Evolutionary conservation across 192 early-diverging fungal species (phyloP).

Genomic region (Coemansia sp.): DNA sequence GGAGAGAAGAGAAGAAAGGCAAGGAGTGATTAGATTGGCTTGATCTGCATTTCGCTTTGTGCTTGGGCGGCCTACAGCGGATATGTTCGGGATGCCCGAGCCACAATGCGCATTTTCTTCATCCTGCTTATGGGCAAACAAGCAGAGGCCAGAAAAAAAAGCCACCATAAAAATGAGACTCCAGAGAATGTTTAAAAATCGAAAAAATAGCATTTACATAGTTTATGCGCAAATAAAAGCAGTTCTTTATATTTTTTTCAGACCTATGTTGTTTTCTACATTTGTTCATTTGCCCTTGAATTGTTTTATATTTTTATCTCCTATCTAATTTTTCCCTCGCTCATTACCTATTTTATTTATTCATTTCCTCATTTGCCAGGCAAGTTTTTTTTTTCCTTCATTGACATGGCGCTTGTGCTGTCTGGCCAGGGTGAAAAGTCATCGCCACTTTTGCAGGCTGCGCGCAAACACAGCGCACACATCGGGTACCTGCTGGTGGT

Average conservation of each 20-base stretch:
- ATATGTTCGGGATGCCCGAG: too few relatives aligned
- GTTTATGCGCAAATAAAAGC: too few relatives aligned
- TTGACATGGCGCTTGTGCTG: constrained; percentile 44
- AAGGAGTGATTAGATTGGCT: too few relatives aligned
- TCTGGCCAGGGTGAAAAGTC: constrained; percentile 52
- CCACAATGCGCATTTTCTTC: constrained; percentile 3
- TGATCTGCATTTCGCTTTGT: too few relatives aligned
- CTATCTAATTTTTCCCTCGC: background rate
- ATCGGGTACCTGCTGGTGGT: constrained; percentile 60
- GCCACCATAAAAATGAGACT: background rate
- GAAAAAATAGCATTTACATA: background rate
- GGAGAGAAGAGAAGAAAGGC: too few relatives aligned
- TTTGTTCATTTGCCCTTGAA: background rate
- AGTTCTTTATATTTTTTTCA: background rate
- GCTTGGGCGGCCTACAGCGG: too few relatives aligned
- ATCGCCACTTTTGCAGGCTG: constrained; percentile 32
- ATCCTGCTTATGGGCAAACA: background rate
- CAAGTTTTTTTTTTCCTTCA: background rate
- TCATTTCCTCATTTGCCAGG: background rate
- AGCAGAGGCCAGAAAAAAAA: background rate
- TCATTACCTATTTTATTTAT: background rate
- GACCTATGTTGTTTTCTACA: background rate
- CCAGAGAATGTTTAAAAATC: background rate
- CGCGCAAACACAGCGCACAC: constrained; percentile 42
- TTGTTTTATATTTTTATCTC: background rate